Evolutionary conservation across 1,284 basidiomycete genomes (phyloP), one percentile per base, ranked within the genome.

Genomic region (Trichosporon sp.): DNA sequence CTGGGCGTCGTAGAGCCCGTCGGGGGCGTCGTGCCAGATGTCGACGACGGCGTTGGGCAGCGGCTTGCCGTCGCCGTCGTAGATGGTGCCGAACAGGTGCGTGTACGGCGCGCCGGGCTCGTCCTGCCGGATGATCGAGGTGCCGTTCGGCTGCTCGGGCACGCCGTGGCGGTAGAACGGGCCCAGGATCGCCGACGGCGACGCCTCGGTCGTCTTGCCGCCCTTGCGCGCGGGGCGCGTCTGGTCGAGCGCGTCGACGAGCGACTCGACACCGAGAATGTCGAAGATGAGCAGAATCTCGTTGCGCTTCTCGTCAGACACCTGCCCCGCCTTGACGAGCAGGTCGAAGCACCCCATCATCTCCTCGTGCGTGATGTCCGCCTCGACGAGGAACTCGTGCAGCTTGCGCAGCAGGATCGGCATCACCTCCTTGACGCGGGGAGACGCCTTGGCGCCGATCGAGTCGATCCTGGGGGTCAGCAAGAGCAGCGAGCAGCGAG

Each of bases 1-100:
- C 71, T 83, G 82, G 21, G 81, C 75, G 71, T 83, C 83, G 75
- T 83, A 84, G 11, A 81, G 74, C 1, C 82, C 83, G 68, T 84
- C 81, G 18, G 81, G 80, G 2, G 70, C 73, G 51, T 74, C 80
- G 73, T 83, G 81, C 83, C 82, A 83, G 44, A 83, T 72, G 69
- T 84, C 82, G 32, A 84, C 76, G 29, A 73, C 60, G 4, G 81
- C 83, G 35, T 77, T 76, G 1, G 73, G 73, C 8, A 84, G 69
- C 2, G 82, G 82, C 69, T 77, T 74, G 38, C 82, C 82, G 27
- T 79, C 76, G 2, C 68, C 51, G 27, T 74, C 80, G n/a, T 73
- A 77, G 21, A 84, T 74, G 0, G 60, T 70, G 6, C 83, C 83
- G 67, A 73, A 74, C 65, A 81, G 75, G 72, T 73, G 76, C 18